These are phyloP conservation scores for Solanum arcanum DNA, from an alignment of 257 asterid species.

Conservation along the genomic window DNA sequence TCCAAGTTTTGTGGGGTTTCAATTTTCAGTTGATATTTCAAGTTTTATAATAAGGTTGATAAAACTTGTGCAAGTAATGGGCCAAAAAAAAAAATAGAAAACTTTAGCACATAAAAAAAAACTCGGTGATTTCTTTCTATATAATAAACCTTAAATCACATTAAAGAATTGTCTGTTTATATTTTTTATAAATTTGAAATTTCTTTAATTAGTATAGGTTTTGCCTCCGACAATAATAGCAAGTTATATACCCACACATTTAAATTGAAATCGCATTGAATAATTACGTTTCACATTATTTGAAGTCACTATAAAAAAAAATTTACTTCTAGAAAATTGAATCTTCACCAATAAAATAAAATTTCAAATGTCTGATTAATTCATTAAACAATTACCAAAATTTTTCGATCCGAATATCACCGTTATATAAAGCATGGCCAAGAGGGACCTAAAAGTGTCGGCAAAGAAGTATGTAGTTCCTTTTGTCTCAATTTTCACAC, in stretches of 20 bases:
- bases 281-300: background rate
- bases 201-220: background rate
- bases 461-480: background rate
- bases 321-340: background rate
- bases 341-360: background rate
- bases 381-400: background rate
- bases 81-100: background rate
- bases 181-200: too few relatives aligned
- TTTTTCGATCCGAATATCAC: background rate
- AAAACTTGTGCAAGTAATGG: background rate
- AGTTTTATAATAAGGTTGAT: background rate
- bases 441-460: constrained; percentile 6
- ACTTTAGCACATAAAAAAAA: too few relatives aligned
- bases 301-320: background rate
- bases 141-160: too few relatives aligned
- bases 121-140: too few relatives aligned
- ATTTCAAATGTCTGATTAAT: background rate
- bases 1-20: too few relatives aligned
- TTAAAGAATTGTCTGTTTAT: background rate
- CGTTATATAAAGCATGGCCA: background rate
- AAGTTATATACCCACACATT: background rate
- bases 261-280: background rate
- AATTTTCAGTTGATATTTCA: background rate
- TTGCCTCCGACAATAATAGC: background rate
- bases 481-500: constrained; percentile 20